Evolutionary conservation across 768 basidiomycete genomes (phyloP), one percentile per base, ranked within the genome.

Genomic region (Mycena polygramma): DNA sequence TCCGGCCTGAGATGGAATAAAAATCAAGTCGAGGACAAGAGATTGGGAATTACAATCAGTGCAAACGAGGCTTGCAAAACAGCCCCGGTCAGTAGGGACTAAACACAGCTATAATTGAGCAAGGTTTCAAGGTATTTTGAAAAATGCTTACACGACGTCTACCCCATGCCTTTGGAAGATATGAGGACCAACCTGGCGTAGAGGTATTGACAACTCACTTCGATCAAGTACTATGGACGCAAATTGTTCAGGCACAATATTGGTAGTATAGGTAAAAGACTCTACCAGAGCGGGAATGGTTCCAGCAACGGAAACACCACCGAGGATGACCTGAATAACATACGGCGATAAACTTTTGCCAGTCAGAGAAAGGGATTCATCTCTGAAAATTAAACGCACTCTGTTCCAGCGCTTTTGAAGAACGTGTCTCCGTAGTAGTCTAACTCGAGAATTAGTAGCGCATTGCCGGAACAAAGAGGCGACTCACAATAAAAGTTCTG

Each of bases 401-500:
- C 74, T 17, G 91, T 92, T 53, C 91, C 90, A 20, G 92, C 90
- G 69, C 86, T 90, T 79, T 91, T 81, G 84, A 94, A 95, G 85
- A 94, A 94, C 0, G 90, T 92, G 67, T 93, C 91, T 20, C 92
- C 91, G 75, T 92, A 93, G 78, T 93, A 93, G 76, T 93, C 91
- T 92, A 71, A n/a, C 39, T 35, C 36, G 37, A 15, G 30, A 20
- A 54, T 69, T 66, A 78, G 63, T 74, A 76, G 30, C 30, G 5
- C 57, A 37, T 54, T 13, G 26, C 15, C 9, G 35, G 52, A 2
- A 11, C 17, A 45, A 24, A 49, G 26, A 60, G 45, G 7, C 3
- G 9, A 78, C 88, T 70, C 71, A 92, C 91, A 92, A 78, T 92
- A 92, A 80, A 93, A 93, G 77, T 92, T 94, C 78, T 94, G 92